Conservation (phyloP, 2,329 filamentous ascomycete genomes). For the Eutypa lata region DNA sequence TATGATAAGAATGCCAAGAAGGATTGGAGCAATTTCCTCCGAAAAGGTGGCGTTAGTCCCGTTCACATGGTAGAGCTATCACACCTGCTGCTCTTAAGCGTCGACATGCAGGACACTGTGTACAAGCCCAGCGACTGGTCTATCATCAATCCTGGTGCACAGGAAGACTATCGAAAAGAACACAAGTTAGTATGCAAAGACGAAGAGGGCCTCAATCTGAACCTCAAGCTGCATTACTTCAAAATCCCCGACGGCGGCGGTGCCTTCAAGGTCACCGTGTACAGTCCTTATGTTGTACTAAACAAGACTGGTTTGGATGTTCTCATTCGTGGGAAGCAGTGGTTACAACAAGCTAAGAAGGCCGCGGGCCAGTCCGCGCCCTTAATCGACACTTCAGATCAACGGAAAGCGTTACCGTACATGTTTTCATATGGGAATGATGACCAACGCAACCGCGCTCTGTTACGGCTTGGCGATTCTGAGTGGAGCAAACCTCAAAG, state of each 20-base stretch:
- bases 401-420: constrained; percentile 76
- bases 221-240: constrained; percentile 87
- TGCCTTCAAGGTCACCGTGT: constrained; percentile 92
- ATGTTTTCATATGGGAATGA: constrained; percentile 94
- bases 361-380: constrained; percentile 79
- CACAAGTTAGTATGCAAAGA: constrained; percentile 78
- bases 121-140: constrained; percentile 96
- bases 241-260: constrained; percentile 87
- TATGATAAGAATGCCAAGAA: constrained; percentile 99
- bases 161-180: constrained; percentile 87
- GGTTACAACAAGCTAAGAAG: constrained; percentile 77
- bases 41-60: constrained; percentile 94
- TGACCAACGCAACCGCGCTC: constrained; percentile 85
- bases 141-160: constrained; percentile 87
- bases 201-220: constrained; percentile 72
- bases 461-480: constrained; percentile 85
- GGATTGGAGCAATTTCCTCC: constrained; percentile 97
- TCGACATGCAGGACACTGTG: constrained; percentile 94
- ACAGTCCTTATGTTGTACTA: constrained; percentile 89
- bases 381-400: constrained; percentile 43
- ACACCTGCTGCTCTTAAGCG: constrained; percentile 84
- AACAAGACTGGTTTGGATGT: constrained; percentile 94
- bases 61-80: constrained; percentile 96
- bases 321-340: constrained; percentile 82
- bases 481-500: constrained; percentile 97